Conservation (phyloP, 1,139 yeast species). For the Scheffersomyces stambukii region DNA sequence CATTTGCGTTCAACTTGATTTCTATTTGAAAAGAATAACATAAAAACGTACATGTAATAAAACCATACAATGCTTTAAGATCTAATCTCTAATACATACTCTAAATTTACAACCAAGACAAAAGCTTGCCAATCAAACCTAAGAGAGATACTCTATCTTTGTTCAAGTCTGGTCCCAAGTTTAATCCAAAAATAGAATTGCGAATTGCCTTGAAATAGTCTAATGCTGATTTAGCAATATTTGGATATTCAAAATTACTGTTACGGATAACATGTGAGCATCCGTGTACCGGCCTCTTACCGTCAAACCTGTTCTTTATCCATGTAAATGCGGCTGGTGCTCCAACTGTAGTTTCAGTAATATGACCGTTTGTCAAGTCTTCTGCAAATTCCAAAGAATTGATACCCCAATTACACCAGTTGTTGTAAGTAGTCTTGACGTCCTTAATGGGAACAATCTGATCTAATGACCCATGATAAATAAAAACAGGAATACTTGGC, state of each 20-base stretch:
- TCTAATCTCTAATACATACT: too few species aligned
- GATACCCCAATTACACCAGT: constrained; percentile 30
- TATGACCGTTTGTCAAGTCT: constrained; percentile 24
- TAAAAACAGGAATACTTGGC: constrained; percentile 31
- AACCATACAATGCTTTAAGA: too few species aligned
- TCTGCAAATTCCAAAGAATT: constrained; percentile 26
- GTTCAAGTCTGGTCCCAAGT: neutral
- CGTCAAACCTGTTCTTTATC: constrained; percentile 17
- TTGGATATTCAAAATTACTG: constrained; percentile 22
- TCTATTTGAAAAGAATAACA: too few species aligned
- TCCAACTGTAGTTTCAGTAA: constrained; percentile 22
- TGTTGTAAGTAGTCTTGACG: constrained; percentile 21
- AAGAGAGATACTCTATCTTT: neutral
- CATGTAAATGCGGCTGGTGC: constrained; percentile 29
- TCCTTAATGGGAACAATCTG: constrained; percentile 24
- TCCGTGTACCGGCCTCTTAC: constrained; percentile 23
- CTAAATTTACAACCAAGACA: too few species aligned
- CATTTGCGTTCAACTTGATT: too few species aligned
- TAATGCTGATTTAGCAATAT: constrained; percentile 1
- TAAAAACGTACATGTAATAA: too few species aligned
- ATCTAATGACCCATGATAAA: constrained; percentile 30
- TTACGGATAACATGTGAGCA: constrained; percentile 19
- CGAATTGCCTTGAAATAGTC: constrained; percentile 1
- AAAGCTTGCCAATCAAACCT: too few species aligned
- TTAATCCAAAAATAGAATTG: neutral